Evolutionary conservation across 306 rosid species (phyloP).

Genomic region (Dryas octopetala): DNA sequence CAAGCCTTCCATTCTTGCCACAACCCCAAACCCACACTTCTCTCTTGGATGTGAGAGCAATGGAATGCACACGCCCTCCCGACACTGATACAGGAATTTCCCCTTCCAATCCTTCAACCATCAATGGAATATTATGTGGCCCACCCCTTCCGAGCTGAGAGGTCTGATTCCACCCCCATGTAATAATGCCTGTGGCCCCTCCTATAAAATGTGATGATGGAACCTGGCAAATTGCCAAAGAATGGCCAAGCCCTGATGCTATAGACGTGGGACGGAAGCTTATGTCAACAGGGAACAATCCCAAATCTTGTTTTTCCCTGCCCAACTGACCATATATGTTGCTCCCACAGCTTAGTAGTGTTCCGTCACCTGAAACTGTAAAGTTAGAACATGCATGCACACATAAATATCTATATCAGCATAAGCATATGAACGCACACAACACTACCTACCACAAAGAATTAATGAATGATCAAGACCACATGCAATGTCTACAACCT

Average conservation of each 20-base stretch:
- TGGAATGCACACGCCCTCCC: slow-evolving; percentile 89
- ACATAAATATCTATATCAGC: slow-evolving; percentile 11
- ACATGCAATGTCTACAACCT: slow-evolving; percentile 73
- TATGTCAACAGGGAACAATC: slow-evolving; percentile 68
- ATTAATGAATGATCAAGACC: slow-evolving; percentile 95
- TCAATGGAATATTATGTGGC: slow-evolving; percentile 45
- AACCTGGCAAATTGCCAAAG: slow-evolving; percentile 69
- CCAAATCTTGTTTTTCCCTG: slow-evolving; percentile 55
- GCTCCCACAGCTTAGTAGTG: slow-evolving; percentile 81
- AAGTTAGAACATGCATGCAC: slow-evolving; percentile 18
- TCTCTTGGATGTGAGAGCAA: slow-evolving; percentile 62
- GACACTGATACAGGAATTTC: slow-evolving; percentile 63
- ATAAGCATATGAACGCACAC: slow-evolving; percentile 17
- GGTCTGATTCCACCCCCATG: slow-evolving; percentile 93
- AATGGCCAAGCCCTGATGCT: slow-evolving; percentile 91
- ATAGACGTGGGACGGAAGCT: slow-evolving; percentile 44
- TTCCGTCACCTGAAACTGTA: slow-evolving; percentile 60
- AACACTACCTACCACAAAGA: slow-evolving; percentile 60
- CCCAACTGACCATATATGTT: slow-evolving; percentile 80
- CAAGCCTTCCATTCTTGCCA: slow-evolving; percentile 87
- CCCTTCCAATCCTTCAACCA: slow-evolving; percentile 55
- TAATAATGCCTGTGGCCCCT: slow-evolving; percentile 43
- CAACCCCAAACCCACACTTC: slow-evolving; percentile 93
- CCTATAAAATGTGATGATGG: slow-evolving; percentile 34
- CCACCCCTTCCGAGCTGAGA: slow-evolving; percentile 86